Evolutionary conservation across 768 basidiomycete genomes (phyloP), one percentile per base, ranked within the genome.

Genomic region (Mycena capillaripes): DNA sequence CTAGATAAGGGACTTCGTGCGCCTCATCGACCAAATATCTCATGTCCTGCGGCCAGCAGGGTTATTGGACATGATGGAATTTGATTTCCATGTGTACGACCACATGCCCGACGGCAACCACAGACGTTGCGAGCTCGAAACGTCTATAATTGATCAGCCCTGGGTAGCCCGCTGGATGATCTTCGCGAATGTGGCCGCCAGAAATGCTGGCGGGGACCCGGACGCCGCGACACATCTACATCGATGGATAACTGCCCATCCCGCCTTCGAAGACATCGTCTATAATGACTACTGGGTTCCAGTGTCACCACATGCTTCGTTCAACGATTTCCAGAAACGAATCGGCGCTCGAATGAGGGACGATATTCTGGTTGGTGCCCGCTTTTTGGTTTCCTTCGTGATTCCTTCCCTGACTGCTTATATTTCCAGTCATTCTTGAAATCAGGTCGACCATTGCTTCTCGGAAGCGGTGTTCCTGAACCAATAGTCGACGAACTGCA

Each of bases 1-100:
- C 34, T 78, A 94, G 93, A 91, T 95, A 71, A 89, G 86, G 75
- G 90, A 95, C 78, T 95, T 91, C 72, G 81, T 83, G 3, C 82
- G 78, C 19, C 81, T 95, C 71, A 86, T 95, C 62, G 85, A 93
- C 79, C 91, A 94, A 61, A 91, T 93, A 55, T 84, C 86, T 40
- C 88, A 86, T 64, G 88, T 91, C 56, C 85, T 95, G 50, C 88
- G 92, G 53, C 93, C 93, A 1, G 89, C 90, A 29, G 94, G 94
- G 34, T 84, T 95, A 34, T 78, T 93, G 68, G 85, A 91, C 60
- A 71, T 94, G 19, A 82, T 88, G 63, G 94, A 95, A 82, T 93
- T 89, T 76, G 92, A 93, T 61, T 95, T 93, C 77, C 78, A 82
- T 67, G 82, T 89, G n/a, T 90, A 93, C 74, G 91, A 90, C 76